Conservation (phyloP, 2,329 filamentous ascomycete species). For the Penicillium expansum region DNA sequence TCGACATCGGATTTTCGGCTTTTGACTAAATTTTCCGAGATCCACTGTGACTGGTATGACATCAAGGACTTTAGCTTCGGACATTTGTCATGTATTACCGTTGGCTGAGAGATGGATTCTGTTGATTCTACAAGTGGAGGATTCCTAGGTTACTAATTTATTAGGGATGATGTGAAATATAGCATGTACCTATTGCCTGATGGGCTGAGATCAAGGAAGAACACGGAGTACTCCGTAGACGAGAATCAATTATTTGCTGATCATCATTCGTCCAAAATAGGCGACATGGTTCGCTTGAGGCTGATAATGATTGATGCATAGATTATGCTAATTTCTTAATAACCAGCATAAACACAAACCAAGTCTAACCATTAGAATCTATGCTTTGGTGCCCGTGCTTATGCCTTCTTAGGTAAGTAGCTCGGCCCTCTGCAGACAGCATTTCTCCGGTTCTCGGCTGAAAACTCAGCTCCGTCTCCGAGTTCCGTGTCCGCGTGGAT, state of each 20-base stretch:
- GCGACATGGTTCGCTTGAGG: not conserved
- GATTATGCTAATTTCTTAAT: not conserved
- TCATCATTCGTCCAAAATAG: not conserved
- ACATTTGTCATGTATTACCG: not conserved
- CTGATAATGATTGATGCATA: not conserved
- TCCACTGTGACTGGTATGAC: slow-evolving; percentile 1
- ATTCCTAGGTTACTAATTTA: not conserved
- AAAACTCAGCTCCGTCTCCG: not conserved
- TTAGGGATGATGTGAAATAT: not conserved
- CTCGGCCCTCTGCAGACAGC: not conserved
- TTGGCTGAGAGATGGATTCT: not conserved
- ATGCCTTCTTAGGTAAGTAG: not conserved
- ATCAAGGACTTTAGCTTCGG: slow-evolving; percentile 1
- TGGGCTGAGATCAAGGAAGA: not conserved
- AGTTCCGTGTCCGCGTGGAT: not conserved
- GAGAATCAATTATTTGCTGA: not conserved
- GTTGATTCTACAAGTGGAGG: not conserved
- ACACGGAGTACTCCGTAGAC: not conserved
- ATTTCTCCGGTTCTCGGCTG: not conserved
- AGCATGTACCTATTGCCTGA: not conserved
- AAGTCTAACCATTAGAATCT: not conserved
- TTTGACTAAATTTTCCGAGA: not conserved
- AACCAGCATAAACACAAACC: not conserved
- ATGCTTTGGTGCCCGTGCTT: no score
- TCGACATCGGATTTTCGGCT: not conserved